phyloP scores from a whole-genome alignment of 768 basidiomycete species.

The Tubosaeta sp. region DNA sequence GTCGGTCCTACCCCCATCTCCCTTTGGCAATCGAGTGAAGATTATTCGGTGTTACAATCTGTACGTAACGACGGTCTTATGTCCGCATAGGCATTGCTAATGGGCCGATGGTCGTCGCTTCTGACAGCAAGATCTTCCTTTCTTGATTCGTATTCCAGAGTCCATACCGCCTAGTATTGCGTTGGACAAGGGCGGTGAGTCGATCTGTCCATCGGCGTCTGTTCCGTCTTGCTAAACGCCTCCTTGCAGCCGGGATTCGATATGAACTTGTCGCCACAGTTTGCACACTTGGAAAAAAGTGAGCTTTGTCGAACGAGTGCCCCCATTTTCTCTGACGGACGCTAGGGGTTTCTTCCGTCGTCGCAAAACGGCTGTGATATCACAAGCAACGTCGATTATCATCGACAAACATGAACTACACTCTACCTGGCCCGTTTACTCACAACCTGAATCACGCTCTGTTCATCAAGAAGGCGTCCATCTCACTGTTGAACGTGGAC shows the following conservation, averaged over 20 bases:
- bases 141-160: slow-evolving; percentile 89
- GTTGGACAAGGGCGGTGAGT: slow-evolving; percentile 68
- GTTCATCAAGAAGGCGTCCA: slow-evolving; percentile 63
- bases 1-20: slow-evolving; percentile 80
- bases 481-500: slow-evolving; percentile 69
- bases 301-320: slow-evolving; percentile 17
- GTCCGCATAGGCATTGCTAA: slow-evolving; percentile 1
- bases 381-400: slow-evolving; percentile 66
- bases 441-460: slow-evolving; percentile 69
- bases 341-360: slow-evolving; percentile 72
- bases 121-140: slow-evolving; percentile 78
- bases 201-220: neutral
- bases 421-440: slow-evolving; percentile 89
- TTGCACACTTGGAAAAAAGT: slow-evolving; percentile 85
- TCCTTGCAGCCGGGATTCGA: slow-evolving; percentile 65
- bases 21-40: slow-evolving; percentile 77
- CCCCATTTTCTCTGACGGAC: neutral
- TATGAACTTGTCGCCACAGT: slow-evolving; percentile 90
- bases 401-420: slow-evolving; percentile 95
- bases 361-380: slow-evolving; percentile 64
- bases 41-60: slow-evolving; percentile 63
- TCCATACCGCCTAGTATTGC: slow-evolving; percentile 84
- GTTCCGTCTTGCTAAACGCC: neutral
- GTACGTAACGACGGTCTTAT: slow-evolving; percentile 37
- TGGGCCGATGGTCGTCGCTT: slow-evolving; percentile 1